Evolutionary conservation across 2,329 filamentous ascomycete species (phyloP).

Genomic region (Fusarium concolor): DNA sequence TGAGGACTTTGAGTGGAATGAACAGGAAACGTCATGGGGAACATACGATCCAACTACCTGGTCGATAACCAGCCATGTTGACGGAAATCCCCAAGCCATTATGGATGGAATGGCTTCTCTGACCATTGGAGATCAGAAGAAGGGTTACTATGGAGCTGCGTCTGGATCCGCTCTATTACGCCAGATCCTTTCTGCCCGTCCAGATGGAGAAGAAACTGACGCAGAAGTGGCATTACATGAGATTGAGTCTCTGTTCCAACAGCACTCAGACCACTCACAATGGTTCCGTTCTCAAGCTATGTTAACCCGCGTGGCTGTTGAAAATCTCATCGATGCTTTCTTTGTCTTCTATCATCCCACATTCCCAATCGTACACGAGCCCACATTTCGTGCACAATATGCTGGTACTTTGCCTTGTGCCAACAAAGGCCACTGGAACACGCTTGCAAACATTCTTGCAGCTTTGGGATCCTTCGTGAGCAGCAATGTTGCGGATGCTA

Average conservation of each 20-base stretch:
- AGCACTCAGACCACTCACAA: conserved; percentile 28
- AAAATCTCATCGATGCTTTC: conserved; percentile 28
- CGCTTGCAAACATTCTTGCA: conserved; percentile 13
- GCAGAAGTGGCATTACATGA: conserved; percentile 26
- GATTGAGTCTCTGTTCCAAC: conserved; percentile 29
- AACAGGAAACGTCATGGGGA: conserved; percentile 30
- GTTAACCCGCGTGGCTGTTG: conserved; percentile 25
- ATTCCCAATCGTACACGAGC: conserved; percentile 30
- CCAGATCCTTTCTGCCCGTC: conserved; percentile 28
- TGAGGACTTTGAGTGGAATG: conserved; percentile 34
- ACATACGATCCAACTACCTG: conserved; percentile 23
- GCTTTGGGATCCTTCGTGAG: conserved; percentile 26
- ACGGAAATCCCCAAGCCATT: conserved; percentile 26
- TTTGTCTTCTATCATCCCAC: conserved; percentile 28
- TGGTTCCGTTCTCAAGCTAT: conserved; percentile 36
- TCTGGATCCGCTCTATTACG: conserved; percentile 29
- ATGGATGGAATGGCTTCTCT: conserved; percentile 36
- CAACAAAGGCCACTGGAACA: conserved; percentile 27
- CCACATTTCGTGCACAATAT: conserved; percentile 30
- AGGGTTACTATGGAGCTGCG: conserved; percentile 30
- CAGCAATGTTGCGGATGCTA: conserved; percentile 8
- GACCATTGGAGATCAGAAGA: conserved; percentile 28
- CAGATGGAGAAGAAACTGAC: conserved; percentile 28
- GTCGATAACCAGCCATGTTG: conserved; percentile 21
- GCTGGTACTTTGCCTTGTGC: conserved; percentile 18